phyloP scores from a whole-genome alignment of 2,329 filamentous ascomycete species.

The Fusarium odoratissimum region DNA sequence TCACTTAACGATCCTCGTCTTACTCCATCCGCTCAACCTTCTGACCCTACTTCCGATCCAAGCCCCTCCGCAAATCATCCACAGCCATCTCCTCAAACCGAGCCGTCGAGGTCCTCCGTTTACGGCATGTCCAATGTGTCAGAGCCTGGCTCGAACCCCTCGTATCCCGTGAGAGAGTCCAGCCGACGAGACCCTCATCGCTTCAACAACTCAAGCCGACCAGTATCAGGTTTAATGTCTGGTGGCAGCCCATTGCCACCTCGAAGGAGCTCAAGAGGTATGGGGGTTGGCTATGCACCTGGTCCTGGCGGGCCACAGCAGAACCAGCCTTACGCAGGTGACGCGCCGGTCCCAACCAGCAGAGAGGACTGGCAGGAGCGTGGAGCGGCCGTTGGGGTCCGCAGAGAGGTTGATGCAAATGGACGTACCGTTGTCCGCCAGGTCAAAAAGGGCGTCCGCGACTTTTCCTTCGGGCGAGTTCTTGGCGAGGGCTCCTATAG shows the following conservation, averaged over 20 bases:
- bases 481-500: conserved; percentile 98
- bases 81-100: conserved; percentile 34
- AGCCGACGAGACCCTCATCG: conserved; percentile 71
- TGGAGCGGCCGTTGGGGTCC: conserved; percentile 86
- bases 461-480: conserved; percentile 92
- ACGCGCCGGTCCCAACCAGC: conserved; percentile 62
- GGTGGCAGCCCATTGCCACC: conserved; percentile 74
- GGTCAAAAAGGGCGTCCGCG: conserved; percentile 96
- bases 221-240: conserved; percentile 57
- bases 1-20: conserved; percentile 41
- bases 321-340: conserved; percentile 50
- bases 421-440: conserved; percentile 84
- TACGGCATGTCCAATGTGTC: conserved; percentile 67
- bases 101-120: conserved; percentile 58
- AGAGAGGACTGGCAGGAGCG: conserved; percentile 97
- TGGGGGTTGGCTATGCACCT: conserved; percentile 66
- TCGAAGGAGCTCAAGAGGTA: conserved; percentile 79
- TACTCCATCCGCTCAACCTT: conserved; percentile 20
- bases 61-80: conserved; percentile 18
- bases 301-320: conserved; percentile 33
- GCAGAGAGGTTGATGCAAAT: conserved; percentile 85
- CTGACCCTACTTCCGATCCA: conserved; percentile 30
- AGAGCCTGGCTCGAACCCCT: conserved; percentile 68
- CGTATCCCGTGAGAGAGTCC: conserved; percentile 71
- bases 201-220: conserved; percentile 71